Percentiles rank a stretch among this genome's conserved stretches.
Conservation (phyloP, 2,329 filamentous ascomycete genomes). For the Botrytis aclada region DNA sequence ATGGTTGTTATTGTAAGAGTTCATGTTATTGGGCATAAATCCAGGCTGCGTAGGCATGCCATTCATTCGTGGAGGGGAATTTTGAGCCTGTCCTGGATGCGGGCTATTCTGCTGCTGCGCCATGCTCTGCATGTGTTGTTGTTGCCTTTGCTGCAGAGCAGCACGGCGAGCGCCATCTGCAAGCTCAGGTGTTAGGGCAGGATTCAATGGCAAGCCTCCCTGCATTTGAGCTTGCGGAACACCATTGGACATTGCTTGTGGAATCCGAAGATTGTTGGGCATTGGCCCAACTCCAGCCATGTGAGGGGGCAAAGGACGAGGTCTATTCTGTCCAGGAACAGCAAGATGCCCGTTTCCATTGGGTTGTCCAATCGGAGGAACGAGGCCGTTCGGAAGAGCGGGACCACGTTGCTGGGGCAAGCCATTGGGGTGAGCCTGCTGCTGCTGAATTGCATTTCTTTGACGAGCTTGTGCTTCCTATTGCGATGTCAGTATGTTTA, state of each 20-base stretch:
- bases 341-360: constrained; percentile 22
- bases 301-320: constrained; percentile 32
- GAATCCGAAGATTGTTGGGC: constrained; percentile 33
- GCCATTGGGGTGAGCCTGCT: constrained; percentile 22
- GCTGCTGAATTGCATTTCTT: constrained; percentile 27
- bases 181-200: constrained; percentile 51
- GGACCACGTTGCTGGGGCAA: constrained; percentile 23
- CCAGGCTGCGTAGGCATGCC: constrained; percentile 32
- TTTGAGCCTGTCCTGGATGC: constrained; percentile 34
- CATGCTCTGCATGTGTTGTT: constrained; percentile 28
- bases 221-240: constrained; percentile 70
- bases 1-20: constrained; percentile 47
- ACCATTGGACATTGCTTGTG: constrained; percentile 51
- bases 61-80: constrained; percentile 41
- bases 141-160: constrained; percentile 40
- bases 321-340: constrained; percentile 35
- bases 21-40: constrained; percentile 44
- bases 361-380: constrained; percentile 27
- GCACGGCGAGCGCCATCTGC: constrained; percentile 65
- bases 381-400: constrained; percentile 26
- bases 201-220: constrained; percentile 53
- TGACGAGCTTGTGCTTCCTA: constrained; percentile 42
- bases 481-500: constrained; percentile 32
- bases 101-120: constrained; percentile 32
- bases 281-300: constrained; percentile 39